Evolutionary conservation across 2,329 filamentous ascomycete genomes (phyloP), one percentile per base, ranked within the genome.

Genomic region (Aspergillus tamarii): DNA sequence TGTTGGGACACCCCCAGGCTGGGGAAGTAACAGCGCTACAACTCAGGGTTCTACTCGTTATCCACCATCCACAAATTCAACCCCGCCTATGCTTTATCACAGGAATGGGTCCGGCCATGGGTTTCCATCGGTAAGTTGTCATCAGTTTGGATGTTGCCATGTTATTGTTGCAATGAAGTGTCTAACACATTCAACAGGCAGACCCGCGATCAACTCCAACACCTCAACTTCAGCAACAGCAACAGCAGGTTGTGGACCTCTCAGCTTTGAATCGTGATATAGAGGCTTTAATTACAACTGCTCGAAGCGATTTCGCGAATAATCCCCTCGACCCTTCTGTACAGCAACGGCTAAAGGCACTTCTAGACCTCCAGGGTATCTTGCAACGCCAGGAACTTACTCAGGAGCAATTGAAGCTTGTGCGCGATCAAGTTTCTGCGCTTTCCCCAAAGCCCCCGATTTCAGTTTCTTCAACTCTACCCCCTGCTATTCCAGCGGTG

Each of bases 261-360:
- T 89, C 91, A 74, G 87, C 88, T 74, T 84, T 98, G 78, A 93
- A 92, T 80, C 87, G 86, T 82, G 93, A 97, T 81, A 89, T 97
- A 76, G 88, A 91, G 72, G 88, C 87, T 73, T 84, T 97, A 71
- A 92, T 97, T 76, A 80, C 85, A 73, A 87, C 87, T 70, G 89
- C 90, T 68, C 90, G 90, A 80, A 84, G 85, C 69, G 90, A 93
- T 73, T 91, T 92, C 81, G 89, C 90, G 69, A 87, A 87, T 69
- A 92, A 89, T 76, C 90, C 91, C 65, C 87, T 89, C 83, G 91
- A 97, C 83, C 80, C 84, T 79, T 87, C 88, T 79, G 85, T 92
- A 75, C 90, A 92, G 76, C 89, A 88, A 74, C 92, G 91, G 80
- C 83, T 97, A 74, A 91, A 92, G 81, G 93, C 93, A 67, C 87